Base-by-base conservation (phyloP, 352 stramenopile species). In the Phytophthora tubulina region DNA sequence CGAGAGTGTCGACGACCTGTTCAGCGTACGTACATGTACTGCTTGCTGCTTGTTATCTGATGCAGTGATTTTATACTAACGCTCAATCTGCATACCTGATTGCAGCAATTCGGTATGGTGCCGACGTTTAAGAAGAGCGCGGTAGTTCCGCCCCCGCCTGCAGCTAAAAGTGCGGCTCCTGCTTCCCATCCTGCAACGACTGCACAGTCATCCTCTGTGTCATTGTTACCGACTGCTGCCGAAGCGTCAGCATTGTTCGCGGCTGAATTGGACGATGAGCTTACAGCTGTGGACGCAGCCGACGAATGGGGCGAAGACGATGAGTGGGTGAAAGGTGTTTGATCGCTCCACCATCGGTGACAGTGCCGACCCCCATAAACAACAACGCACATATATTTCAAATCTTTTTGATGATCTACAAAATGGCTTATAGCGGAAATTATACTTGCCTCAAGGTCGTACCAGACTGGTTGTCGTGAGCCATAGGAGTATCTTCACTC, bases 71-170 rank as follows among this genome's bases (percentile, higher is more conserved):
- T 46, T 46, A n/a, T 46, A 46, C 41, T 46, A 46, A 46, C 21
- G 21, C 21, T 27, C 21, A 27, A 27, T 27, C 21, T 46, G 41
- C 41, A n/a, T 46, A 46, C n/a, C 41, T 71, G 17, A 14, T 67
- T 74, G 44, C 63, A 95, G 88, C 85, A 95, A 92, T 95, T 95
- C 62, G 86, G 85, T 6, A 92, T 95, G 84, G 86, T 94, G 30
- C 84, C 86, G 27, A 91, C 75, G 42, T 92, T 95, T 68, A 90
- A 91, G 61, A 89, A 91, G 49, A 83, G 76, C 61, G 75, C 79
- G 41, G 77, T 81, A 71, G 61, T 75, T 14, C 38, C 39, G 46
- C 51, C 72, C 67, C 60, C 74, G n/a, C 53, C 71, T 44, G 52
- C 72, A 44, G 53, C 76, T 45, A 69, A 62, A 21, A 59, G 57